Conservation (phyloP, 139 green algal genomes). For the Chloropicon primus region DNA sequence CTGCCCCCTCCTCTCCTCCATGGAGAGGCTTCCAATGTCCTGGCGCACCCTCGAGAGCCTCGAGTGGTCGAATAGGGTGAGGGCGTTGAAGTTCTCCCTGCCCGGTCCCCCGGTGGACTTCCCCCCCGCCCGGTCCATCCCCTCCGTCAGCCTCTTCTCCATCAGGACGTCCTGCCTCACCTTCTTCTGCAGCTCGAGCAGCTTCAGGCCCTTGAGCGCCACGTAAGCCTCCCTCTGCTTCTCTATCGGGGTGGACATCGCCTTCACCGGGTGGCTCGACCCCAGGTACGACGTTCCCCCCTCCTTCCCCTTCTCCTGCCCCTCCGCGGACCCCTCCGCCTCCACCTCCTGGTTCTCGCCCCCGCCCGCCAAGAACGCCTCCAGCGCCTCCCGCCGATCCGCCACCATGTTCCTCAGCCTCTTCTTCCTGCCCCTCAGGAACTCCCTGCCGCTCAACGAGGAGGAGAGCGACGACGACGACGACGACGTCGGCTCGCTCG, state of each 20-base stretch:
- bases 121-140: no score
- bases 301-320: no score
- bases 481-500: no score
- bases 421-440: background rate
- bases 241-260: background rate
- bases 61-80: background rate
- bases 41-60: background rate
- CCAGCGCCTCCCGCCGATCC: background rate
- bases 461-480: no score
- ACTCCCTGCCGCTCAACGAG: background rate
- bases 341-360: background rate
- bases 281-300: no score
- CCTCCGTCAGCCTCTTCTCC: conserved; percentile 20
- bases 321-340: background rate
- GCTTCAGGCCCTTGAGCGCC: background rate
- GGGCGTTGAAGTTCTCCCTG: background rate
- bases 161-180: conserved; percentile 18
- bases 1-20: background rate
- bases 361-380: background rate
- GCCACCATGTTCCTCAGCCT: background rate
- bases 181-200: conserved; percentile 25
- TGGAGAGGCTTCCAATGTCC: background rate
- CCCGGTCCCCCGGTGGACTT: background rate
- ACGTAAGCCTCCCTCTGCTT: background rate
- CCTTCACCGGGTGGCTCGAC: background rate